Conservation (phyloP, 441 rosid species). For the Viola pubescens region DNA sequence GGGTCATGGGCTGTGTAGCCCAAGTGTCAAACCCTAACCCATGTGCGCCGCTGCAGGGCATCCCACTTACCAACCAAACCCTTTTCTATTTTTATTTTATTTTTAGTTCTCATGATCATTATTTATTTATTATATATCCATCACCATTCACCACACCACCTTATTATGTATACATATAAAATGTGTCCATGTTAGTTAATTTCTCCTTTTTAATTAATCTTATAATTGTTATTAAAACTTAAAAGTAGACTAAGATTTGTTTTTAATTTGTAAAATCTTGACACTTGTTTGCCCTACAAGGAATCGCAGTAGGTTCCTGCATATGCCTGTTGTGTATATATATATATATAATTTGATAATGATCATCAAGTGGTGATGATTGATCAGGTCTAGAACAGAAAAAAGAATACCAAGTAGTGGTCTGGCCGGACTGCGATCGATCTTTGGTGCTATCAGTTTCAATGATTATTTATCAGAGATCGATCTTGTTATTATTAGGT, state of each 20-base stretch:
- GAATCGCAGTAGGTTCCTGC: constrained; percentile 3
- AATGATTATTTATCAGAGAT: constrained; percentile 21
- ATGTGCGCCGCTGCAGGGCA: constrained; percentile 46
- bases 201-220: background rate
- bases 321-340: background rate
- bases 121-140: background rate
- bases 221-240: background rate
- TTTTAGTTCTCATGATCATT: background rate
- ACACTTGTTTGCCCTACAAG: constrained; percentile 21
- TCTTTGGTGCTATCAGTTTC: constrained; percentile 1
- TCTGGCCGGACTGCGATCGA: too few relatives aligned
- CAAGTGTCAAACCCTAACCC: constrained; percentile 32
- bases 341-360: too few relatives aligned
- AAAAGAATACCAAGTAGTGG: too few relatives aligned
- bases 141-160: background rate
- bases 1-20: constrained; percentile 26
- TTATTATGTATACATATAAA: background rate
- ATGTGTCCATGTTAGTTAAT: background rate
- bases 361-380: background rate
- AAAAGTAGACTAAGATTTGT: too few relatives aligned
- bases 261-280: constrained; percentile 17
- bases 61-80: constrained; percentile 23
- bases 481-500: constrained; percentile 3
- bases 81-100: background rate
- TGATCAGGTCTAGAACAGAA: too few relatives aligned